Conservation (phyloP, 371 early-diverging fungal species). For the Lichtheimia ramosa region DNA sequence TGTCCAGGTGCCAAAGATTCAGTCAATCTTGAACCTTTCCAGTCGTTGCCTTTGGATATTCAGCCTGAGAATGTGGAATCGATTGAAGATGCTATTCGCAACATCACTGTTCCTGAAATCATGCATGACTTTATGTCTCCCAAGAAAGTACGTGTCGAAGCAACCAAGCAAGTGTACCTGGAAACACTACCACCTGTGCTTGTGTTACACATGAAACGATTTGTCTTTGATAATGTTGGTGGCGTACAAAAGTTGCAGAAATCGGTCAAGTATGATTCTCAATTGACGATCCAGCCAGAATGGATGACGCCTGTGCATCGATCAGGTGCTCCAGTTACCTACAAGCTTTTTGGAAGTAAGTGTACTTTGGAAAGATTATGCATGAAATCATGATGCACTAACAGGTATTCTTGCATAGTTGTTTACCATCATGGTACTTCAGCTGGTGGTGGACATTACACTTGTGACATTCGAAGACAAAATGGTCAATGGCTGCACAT, state of each 20-base stretch:
- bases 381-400: slow-evolving; percentile 21
- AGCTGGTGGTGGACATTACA: slow-evolving; percentile 96
- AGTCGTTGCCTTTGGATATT: slow-evolving; percentile 87
- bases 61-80: slow-evolving; percentile 73
- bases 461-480: slow-evolving; percentile 83
- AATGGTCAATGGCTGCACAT: slow-evolving; percentile 87
- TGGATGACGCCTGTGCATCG: slow-evolving; percentile 58
- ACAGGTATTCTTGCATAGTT: slow-evolving; percentile 44
- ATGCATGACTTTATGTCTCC: slow-evolving; percentile 63
- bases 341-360: slow-evolving; percentile 60
- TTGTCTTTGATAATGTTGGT: slow-evolving; percentile 79
- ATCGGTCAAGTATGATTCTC: slow-evolving; percentile 71
- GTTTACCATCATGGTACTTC: slow-evolving; percentile 94
- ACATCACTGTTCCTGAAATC: slow-evolving; percentile 74
- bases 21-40: slow-evolving; percentile 87
- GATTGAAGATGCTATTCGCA: slow-evolving; percentile 84
- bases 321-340: slow-evolving; percentile 39
- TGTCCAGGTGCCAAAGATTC: slow-evolving; percentile 80
- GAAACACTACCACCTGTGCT: slow-evolving; percentile 90
- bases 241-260: slow-evolving; percentile 88
- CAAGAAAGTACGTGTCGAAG: slow-evolving; percentile 61
- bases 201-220: slow-evolving; percentile 93
- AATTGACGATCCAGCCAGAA: slow-evolving; percentile 71
- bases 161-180: slow-evolving; percentile 83
- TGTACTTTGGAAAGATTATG: not conserved